phyloP scores from a whole-genome alignment of 352 stramenopile genomes.

The Globisporangium rhizosaccharum region DNA sequence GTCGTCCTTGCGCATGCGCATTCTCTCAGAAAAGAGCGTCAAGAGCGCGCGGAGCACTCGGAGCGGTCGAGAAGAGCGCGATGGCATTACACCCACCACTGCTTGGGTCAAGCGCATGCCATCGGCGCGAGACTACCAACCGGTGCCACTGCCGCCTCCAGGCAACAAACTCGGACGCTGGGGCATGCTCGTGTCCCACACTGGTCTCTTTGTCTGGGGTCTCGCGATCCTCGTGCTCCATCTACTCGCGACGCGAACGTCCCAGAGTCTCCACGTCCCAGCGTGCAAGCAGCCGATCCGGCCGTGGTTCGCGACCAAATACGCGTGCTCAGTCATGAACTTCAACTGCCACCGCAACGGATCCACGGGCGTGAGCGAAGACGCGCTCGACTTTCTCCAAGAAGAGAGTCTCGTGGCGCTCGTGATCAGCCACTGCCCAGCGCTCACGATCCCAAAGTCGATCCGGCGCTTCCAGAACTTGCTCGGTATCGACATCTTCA shows the following conservation, averaged over 20 bases:
- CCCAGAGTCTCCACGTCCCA: slow-evolving; percentile 8
- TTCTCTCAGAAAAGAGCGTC: not conserved
- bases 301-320: slow-evolving; percentile 25
- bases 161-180: slow-evolving; percentile 4
- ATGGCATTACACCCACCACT: too few species aligned
- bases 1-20: not conserved
- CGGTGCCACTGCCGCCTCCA: not conserved
- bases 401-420: slow-evolving; percentile 22
- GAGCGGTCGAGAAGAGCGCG: not conserved
- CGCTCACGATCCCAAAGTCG: slow-evolving; percentile 23
- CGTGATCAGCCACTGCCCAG: slow-evolving; percentile 42
- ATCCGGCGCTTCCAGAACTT: slow-evolving; percentile 32
- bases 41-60: not conserved
- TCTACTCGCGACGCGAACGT: slow-evolving; percentile 13
- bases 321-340: slow-evolving; percentile 26
- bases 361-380: slow-evolving; percentile 7
- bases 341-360: slow-evolving; percentile 31
- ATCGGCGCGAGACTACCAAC: not conserved
- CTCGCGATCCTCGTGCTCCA: slow-evolving; percentile 10
- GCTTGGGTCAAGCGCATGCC: not conserved
- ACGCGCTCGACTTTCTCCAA: slow-evolving; percentile 20
- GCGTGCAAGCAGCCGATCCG: slow-evolving; percentile 18
- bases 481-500: slow-evolving; percentile 48
- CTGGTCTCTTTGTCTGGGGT: slow-evolving; percentile 10
- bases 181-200: slow-evolving; percentile 7